Evolutionary conservation across 805 yeast genomes (phyloP).

Genomic region (Wickerhamiella hasegawae): DNA sequence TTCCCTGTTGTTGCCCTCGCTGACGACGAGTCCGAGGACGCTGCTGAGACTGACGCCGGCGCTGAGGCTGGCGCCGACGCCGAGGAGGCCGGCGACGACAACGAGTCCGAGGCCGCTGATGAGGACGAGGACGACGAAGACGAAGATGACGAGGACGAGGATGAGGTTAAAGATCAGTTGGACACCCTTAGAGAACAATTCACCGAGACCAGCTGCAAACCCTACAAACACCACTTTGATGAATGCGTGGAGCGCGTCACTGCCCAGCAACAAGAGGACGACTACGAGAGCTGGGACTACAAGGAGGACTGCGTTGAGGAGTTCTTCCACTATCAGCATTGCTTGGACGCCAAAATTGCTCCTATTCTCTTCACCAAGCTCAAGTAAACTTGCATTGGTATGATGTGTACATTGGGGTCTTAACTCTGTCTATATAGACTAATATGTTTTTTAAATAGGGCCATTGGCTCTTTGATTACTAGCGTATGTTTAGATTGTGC

Average conservation of each 20-base stretch:
- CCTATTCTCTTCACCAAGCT: constrained; percentile 78
- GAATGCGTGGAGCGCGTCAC: constrained; percentile 95
- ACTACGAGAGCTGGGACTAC: constrained; percentile 59
- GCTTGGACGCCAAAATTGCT: constrained; percentile 80
- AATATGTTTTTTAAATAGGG: too few species aligned
- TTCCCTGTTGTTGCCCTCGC: constrained; percentile 73
- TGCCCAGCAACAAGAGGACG: constrained; percentile 69
- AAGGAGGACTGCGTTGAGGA: constrained; percentile 98
- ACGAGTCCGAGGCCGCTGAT: neutral
- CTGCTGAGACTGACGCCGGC: constrained; percentile 9
- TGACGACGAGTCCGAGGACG: constrained; percentile 26
- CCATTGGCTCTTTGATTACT: too few species aligned
- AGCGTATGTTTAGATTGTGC: too few species aligned
- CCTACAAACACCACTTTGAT: constrained; percentile 71
- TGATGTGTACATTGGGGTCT: too few species aligned
- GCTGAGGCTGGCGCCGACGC: constrained; percentile 16
- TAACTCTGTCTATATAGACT: too few species aligned
- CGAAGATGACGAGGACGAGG: constrained; percentile 53
- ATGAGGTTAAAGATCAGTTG: constrained; percentile 47
- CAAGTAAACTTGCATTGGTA: constrained; percentile 31
- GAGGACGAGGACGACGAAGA: constrained; percentile 27
- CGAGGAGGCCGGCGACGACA: constrained; percentile 3
- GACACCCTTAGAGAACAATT: constrained; percentile 38
- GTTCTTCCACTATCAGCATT: constrained; percentile 92
- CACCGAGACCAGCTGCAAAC: constrained; percentile 47